Evolutionary conservation across 495 filamentous ascomycete species (phyloP).

Genomic region (Penicillium coffeae): DNA sequence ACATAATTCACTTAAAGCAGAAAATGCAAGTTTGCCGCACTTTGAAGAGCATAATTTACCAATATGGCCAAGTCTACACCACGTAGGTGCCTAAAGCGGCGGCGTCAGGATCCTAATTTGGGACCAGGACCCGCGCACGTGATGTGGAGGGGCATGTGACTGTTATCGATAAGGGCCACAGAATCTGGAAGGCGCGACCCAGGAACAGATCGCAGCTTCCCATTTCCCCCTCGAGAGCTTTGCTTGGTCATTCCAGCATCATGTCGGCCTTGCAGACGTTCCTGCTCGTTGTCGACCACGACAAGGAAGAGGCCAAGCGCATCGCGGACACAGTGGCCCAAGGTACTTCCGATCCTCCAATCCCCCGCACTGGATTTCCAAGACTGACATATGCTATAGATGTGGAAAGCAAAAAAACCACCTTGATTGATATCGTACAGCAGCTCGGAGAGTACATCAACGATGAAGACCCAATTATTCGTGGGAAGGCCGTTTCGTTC

Average conservation of each 20-base stretch:
- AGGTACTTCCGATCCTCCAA: slow-evolving; percentile 33
- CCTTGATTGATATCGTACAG: slow-evolving; percentile 64
- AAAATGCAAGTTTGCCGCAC: no score
- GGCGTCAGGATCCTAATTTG: no score
- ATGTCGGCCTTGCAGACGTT: slow-evolving; percentile 64
- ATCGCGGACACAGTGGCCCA: slow-evolving; percentile 58
- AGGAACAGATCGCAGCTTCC: slow-evolving; percentile 10
- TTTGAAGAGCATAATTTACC: no score
- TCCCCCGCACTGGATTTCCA: slow-evolving; percentile 20
- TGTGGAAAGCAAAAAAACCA: slow-evolving; percentile 58
- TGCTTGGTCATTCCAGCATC: slow-evolving; percentile 22
- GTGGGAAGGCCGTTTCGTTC: slow-evolving; percentile 65
- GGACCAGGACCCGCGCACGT: no score
- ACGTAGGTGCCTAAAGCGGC: no score
- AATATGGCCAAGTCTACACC: no score
- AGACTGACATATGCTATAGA: slow-evolving; percentile 35
- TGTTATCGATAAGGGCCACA: slow-evolving; percentile 26
- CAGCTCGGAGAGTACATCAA: slow-evolving; percentile 67
- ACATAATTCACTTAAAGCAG: no score
- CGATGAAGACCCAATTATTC: slow-evolving; percentile 60
- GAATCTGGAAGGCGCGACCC: slow-evolving; percentile 18
- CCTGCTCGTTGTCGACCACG: slow-evolving; percentile 60
- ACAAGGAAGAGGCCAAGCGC: slow-evolving; percentile 55
- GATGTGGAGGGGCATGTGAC: slow-evolving; percentile 20
- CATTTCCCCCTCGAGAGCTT: slow-evolving; percentile 2